A percentile compares a stretch with the other conserved stretches of the same genome.
These are phyloP conservation scores for Colletotrichum eremochloae DNA, from an alignment of 2,329 filamentous ascomycete genomes.

Conservation along the genomic window DNA sequence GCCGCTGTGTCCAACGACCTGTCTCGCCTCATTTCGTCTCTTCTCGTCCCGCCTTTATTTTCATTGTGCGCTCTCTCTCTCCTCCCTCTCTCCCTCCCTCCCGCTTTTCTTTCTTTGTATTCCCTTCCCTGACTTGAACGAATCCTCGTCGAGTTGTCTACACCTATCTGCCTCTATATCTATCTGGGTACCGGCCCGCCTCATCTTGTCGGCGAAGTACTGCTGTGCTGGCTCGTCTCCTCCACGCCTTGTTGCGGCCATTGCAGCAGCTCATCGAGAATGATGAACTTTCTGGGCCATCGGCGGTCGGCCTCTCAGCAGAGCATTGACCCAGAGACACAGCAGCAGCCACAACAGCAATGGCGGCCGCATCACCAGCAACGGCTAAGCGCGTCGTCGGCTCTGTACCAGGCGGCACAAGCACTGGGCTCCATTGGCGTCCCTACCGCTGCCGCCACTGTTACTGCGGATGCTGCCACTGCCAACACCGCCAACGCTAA, in stretches of 20 bases:
- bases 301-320: conserved; percentile 37
- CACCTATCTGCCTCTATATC: neutral
- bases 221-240: neutral
- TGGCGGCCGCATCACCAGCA: conserved; percentile 32
- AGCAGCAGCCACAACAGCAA: conserved; percentile 30
- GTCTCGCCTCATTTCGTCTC: neutral
- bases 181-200: too few species aligned
- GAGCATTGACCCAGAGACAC: conserved; percentile 34
- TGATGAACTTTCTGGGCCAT: conserved; percentile 39
- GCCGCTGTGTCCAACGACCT: neutral
- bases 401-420: conserved; percentile 39
- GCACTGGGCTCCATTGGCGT: conserved; percentile 38
- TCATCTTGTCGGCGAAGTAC: neutral
- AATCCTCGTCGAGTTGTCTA: neutral
- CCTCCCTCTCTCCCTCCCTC: neutral
- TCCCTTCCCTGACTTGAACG: neutral
- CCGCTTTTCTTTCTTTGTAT: neutral
- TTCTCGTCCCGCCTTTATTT: neutral
- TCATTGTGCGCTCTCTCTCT: neutral
- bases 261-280: neutral
- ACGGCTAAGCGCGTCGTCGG: conserved; percentile 36
- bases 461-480: conserved; percentile 23
- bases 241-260: neutral
- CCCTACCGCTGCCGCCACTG: conserved; percentile 25
- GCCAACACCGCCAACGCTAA: conserved; percentile 22